Evolutionary conservation across 202 grass and related monocot species (phyloP).

Genomic region (Zoysia matrella): DNA sequence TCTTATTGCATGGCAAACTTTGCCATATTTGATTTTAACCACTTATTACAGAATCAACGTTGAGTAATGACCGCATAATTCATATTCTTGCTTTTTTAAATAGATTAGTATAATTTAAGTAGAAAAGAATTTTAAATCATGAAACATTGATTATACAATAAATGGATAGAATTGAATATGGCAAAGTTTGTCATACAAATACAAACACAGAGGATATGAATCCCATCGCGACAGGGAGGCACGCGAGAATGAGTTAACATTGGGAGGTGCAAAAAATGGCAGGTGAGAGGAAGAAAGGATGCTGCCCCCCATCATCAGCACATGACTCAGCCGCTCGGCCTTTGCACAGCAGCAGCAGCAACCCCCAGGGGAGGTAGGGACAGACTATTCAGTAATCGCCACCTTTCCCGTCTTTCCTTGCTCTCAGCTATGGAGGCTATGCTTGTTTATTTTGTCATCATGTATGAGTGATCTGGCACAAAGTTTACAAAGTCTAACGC

Average conservation of each 20-base stretch:
- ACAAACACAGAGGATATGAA: no score
- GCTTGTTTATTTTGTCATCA: constrained; percentile 41
- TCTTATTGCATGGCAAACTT: no score
- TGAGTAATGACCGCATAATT: no score
- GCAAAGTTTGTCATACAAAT: no score
- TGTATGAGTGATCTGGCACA: constrained; percentile 23
- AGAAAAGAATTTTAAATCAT: no score
- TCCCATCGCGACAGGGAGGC: neutral
- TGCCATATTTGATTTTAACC: no score
- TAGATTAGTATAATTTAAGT: no score
- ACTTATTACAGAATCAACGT: no score
- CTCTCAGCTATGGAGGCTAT: constrained; percentile 11
- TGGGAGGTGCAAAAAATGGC: constrained; percentile 46
- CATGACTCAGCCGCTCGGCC: constrained; percentile 39
- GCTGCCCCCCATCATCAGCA: constrained; percentile 39
- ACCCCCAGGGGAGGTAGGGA: constrained; percentile 49
- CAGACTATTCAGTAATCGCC: neutral
- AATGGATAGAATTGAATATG: no score
- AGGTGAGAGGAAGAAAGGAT: constrained; percentile 61
- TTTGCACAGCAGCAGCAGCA: constrained; percentile 33
- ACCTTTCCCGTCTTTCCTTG: constrained; percentile 33
- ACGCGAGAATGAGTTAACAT: constrained; percentile 42
- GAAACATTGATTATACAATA: no score
- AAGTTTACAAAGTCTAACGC: constrained; percentile 25
- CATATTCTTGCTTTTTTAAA: no score